Conservation (phyloP, 352 stramenopile genomes). For the Globisporangium okanoganense region DNA sequence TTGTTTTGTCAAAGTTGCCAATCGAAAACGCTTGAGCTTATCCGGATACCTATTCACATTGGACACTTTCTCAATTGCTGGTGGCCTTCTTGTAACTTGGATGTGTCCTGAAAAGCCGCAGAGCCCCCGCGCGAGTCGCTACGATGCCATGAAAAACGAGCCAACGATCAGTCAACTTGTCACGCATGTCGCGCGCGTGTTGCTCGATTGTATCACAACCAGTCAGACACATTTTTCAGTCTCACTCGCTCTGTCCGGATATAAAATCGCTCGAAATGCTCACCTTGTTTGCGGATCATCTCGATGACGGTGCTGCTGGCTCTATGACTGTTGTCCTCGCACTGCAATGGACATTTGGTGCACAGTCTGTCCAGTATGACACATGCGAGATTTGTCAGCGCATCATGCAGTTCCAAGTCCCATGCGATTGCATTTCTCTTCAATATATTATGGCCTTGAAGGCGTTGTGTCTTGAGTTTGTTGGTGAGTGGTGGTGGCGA, state of each 20-base stretch:
- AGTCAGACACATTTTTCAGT: neutral
- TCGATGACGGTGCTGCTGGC: neutral
- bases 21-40: too few relatives aligned
- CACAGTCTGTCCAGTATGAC: too few relatives aligned
- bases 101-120: neutral
- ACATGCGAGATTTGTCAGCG: too few relatives aligned
- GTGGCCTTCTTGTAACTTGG: too few relatives aligned
- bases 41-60: too few relatives aligned
- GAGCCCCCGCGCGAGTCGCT: neutral
- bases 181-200: slow-evolving; percentile 1
- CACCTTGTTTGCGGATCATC: neutral
- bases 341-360: neutral
- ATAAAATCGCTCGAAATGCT: neutral
- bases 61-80: too few relatives aligned
- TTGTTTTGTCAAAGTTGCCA: too few relatives aligned
- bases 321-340: neutral
- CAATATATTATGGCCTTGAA: too few relatives aligned
- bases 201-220: slow-evolving; percentile 1
- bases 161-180: neutral
- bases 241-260: neutral
- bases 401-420: too few relatives aligned
- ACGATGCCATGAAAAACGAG: slow-evolving; percentile 3
- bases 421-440: too few relatives aligned
- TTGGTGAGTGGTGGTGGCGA: too few relatives aligned
- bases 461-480: too few relatives aligned